These are phyloP conservation scores for Beauveria caledonica DNA, from an alignment of 2,329 filamentous ascomycete species.

Conservation along the genomic window DNA sequence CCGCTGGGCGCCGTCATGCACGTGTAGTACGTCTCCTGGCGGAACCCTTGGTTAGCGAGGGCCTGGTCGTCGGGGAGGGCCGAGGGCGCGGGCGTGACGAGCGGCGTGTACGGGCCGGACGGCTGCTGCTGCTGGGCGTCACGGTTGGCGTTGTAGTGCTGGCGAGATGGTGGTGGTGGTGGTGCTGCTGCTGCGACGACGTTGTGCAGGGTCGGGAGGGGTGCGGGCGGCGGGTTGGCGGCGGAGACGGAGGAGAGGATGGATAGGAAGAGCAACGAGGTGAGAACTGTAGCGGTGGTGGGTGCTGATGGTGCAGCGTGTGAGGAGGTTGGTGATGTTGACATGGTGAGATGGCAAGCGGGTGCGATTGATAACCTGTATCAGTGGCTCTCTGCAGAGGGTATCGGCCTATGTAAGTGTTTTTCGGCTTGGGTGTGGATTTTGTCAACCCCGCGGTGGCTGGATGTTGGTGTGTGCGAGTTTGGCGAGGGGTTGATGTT, in stretches of 20 bases:
- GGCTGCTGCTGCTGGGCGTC: neutral
- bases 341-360: neutral
- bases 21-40: conserved; percentile 27
- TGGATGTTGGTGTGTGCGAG: neutral
- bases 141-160: conserved; percentile 2
- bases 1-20: conserved; percentile 23
- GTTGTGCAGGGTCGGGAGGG: neutral
- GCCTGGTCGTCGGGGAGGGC: conserved; percentile 24
- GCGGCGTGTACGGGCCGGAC: conserved; percentile 17
- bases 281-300: neutral
- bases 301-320: neutral
- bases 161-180: neutral
- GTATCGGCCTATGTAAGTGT: neutral
- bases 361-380: no score
- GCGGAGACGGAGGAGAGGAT: neutral
- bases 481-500: neutral
- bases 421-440: neutral
- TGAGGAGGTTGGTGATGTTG: neutral
- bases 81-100: conserved; percentile 25
- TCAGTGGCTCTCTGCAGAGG: neutral
- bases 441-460: neutral
- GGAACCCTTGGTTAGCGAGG: conserved; percentile 23
- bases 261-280: neutral
- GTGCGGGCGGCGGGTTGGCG: neutral
- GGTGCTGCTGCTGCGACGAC: neutral